These are phyloP conservation scores for Arachis hypogaea DNA, from an alignment of 306 rosid species.

Conservation along the genomic window DNA sequence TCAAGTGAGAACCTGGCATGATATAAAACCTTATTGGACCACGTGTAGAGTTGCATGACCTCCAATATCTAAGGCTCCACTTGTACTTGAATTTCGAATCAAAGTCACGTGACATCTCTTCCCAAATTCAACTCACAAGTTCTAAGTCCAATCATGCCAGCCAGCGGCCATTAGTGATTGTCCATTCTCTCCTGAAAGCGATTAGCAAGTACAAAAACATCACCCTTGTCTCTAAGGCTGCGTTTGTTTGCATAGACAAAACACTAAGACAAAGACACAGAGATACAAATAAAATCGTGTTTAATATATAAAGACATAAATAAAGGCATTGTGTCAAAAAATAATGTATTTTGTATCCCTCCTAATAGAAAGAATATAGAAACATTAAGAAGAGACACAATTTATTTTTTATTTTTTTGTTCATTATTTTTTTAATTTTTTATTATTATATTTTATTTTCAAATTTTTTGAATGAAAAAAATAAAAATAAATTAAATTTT, in stretches of 20 bases:
- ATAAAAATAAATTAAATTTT: too few species aligned
- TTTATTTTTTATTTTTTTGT: too few species aligned
- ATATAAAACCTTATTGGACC: slow-evolving; percentile 15
- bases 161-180: slow-evolving; percentile 53
- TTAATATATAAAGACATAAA: accelerated
- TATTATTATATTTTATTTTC: too few species aligned
- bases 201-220: slow-evolving; percentile 56
- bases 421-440: too few species aligned
- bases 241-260: too few species aligned
- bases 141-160: slow-evolving; percentile 59
- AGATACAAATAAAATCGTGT: too few species aligned
- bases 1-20: slow-evolving; percentile 32
- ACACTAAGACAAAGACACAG: too few species aligned
- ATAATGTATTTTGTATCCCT: too few species aligned
- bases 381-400: too few species aligned
- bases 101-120: slow-evolving; percentile 50
- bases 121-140: slow-evolving; percentile 46
- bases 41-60: slow-evolving; percentile 43
- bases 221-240: slow-evolving; percentile 48
- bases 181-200: slow-evolving; percentile 41
- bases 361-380: too few species aligned
- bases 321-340: too few species aligned
- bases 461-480: too few species aligned
- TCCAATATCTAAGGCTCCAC: slow-evolving; percentile 49
- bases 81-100: slow-evolving; percentile 54